Evolutionary conservation across 2,329 filamentous ascomycete genomes (phyloP), one percentile per base, ranked within the genome.

Genomic region (Bertia moriformis): DNA sequence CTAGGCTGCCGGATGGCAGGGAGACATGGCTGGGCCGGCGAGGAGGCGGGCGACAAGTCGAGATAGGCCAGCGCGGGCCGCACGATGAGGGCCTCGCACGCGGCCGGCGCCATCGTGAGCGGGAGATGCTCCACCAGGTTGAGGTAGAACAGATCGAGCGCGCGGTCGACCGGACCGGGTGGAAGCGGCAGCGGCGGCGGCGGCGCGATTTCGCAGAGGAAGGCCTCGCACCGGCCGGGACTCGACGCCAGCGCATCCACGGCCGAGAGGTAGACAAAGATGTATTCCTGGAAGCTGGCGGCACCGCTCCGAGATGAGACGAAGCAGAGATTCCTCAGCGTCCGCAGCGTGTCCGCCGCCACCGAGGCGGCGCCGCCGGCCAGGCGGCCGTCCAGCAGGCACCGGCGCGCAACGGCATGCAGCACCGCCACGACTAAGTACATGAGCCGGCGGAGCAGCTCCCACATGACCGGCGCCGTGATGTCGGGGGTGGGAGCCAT

Each of bases 51-150:
- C 18, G 62, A 59, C 45, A 73, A 69, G 35, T 67, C 65, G 3
- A 95, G 72, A 52, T 93, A 91, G 1, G 80, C 71, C 4, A 75
- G 71, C 4, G 86, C 82, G 1, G 84, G 79, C 22, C 78, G 70
- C 39, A 93, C 65, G 14, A 93, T 71, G 2, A 93, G 65, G 2
- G 73, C 65, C 48, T 93, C 83, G 49, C 78, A 85, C 2, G 73
- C 69, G 3, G 68, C 60, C 0, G 81, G 69, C 0, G 83, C 64
- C 1, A 94, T 59, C 2, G 74, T 62, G 5, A 87, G 64, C 0
- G 85, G 78, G 43, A 94, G 77, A 54, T 93, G 84, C 54, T 94
- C 88, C 2, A 83, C 79, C 0, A 80, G 73, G 51, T 93, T 91
- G 44, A 95, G 71, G 58, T 93, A 93, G 62, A 85, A 94, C 14